These are phyloP conservation scores for Camellia oleifera DNA, from an alignment of 179 eudicot genomes.

Conservation along the genomic window DNA sequence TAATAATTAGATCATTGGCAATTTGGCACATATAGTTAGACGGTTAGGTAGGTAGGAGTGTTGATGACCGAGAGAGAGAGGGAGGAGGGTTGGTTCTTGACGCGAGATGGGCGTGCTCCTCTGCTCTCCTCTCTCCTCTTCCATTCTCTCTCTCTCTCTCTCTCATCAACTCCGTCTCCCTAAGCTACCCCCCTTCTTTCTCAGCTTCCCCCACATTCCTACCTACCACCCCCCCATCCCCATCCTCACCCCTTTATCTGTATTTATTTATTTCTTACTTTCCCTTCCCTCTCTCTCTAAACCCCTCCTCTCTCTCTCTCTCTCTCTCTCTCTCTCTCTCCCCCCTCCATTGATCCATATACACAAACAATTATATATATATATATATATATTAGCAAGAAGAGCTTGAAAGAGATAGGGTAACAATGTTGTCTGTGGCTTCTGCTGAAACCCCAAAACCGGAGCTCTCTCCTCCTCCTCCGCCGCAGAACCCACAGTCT, in stretches of 20 bases:
- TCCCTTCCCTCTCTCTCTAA: slow-evolving; percentile 4
- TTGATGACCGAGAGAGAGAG: background rate
- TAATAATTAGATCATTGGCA: too few species aligned
- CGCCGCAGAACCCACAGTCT: background rate
- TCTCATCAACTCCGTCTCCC: background rate
- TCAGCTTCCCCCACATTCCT: background rate
- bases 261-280: background rate
- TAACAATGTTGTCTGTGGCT: slow-evolving; percentile 1
- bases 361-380: too few species aligned
- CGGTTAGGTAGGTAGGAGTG: background rate
- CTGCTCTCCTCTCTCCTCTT: background rate
- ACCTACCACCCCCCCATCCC: background rate
- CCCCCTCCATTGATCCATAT: background rate
- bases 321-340: background rate
- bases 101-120: slow-evolving; percentile 9
- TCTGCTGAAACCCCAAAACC: slow-evolving; percentile 8
- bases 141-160: background rate
- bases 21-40: background rate
- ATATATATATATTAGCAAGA: background rate
- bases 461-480: slow-evolving; percentile 2
- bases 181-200: slow-evolving; percentile 15
- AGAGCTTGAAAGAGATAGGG: background rate
- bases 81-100: background rate
- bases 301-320: background rate
- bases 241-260: background rate